Base-by-base conservation (phyloP, 192 early-diverging fungal genomes). In the Coemansia sp. region DNA sequence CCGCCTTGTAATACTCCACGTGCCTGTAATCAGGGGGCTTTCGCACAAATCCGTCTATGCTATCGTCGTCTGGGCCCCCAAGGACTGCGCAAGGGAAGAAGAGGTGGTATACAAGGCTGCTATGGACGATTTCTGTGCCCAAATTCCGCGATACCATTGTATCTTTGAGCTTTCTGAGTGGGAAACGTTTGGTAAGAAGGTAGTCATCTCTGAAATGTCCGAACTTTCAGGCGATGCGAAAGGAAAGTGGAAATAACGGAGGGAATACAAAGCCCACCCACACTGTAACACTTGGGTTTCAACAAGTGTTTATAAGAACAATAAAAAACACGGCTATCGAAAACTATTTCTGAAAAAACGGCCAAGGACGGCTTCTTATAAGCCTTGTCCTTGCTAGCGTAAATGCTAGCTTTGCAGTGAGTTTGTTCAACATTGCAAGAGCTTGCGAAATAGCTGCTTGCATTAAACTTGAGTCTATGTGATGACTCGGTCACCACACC, bases 151-250 rank as follows among this genome's bases (percentile, higher is more conserved):
- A 20, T 55, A 60, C 8, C 63, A 78, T 55, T 69, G 41, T 21
- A 62, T 57, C 34, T 62, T 78, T 15, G 60, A 66, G 33, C 62
- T 78, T 9, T 48, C 49, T n/a, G 43, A 78, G 0, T 61, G 67
- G 76, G 49, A 26, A 2, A 63, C 65, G 43, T 69, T 73, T 63
- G 64, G 34, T 30, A 59, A 18, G 51, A 15, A 69, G 12, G 18
- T 23, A 10, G 55, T 69, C 1, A 18, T 62, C 16, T 6, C 34
- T 6, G 55, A 62, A 44, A 60, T 69, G 57, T 16, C 57, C 5
- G 57, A 59, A 12, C 44, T 48, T 34, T 41, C 33, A 18, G 43
- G 36, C 48, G 36, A 24, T 33, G 14, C 7, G 21, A n/a, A n/a
- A 24, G 16, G 18, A 10, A 26, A 56, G 55, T 56, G 55, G 55